Evolutionary conservation across 2,329 filamentous ascomycete species (phyloP), one percentile per base, ranked within the genome.

Genomic region (Lecanoromycetidae sp.): DNA sequence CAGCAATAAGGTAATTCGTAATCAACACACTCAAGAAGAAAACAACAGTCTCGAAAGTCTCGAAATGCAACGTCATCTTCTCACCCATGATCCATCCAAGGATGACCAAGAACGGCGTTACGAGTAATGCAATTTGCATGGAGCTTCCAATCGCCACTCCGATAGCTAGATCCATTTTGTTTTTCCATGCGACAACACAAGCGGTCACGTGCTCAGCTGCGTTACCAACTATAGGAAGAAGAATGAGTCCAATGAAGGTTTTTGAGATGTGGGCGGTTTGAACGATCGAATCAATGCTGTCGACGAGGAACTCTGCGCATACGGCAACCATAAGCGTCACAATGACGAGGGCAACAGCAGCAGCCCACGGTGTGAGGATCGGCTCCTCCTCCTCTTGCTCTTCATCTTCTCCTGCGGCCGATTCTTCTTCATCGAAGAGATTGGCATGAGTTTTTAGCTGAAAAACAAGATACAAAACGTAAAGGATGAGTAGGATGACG

Each of bases 141-240:
- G 81, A 35, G 50, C 81, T 86, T 37, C 84, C 84, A 58, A 90
- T 84, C 23, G 84, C 84, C 42, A 90, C 84, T 34, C 82, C 82
- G 69, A 90, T 84, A 25, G 84, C 79, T 32, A 70, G 61, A 52
- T 74, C 71, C 71, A 74, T 74, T 61, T 74, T 88, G 66, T 88
- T 76, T 63, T 85, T 82, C 53, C 80, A 71, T 0, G 84, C 83
- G 22, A 88, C 84, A 25, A 87, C 80, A 15, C 87, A 80, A 15
- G 84, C 84, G 1, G 84, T 88, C 32, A 87, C 84, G 58, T 88
- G 84, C 62, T 88, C 83, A 2, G 83, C 83, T 2, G 83, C 83
- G 57, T 87, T 87, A 35, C 83, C 83, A 26, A 87, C 83, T 54
- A 87, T 87, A 3, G 83, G 83, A 40, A 87, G 82, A 17, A 87